Percentiles rank a stretch among this genome's conserved stretches.
Evolutionary conservation across 148 eudicot genomes (phyloP).

Genomic region (Chenopodium album): DNA sequence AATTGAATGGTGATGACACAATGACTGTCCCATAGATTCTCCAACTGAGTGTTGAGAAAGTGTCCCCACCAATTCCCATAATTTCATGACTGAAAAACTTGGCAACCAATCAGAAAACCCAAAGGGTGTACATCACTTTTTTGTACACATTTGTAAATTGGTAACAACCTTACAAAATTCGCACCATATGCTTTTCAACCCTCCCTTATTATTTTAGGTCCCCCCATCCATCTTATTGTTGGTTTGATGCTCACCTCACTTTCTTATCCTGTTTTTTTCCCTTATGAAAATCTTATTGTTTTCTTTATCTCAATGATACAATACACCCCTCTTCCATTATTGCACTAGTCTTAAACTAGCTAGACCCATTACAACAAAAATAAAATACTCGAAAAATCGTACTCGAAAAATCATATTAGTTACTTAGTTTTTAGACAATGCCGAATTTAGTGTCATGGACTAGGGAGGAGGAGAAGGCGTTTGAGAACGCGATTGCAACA

Average conservation of each 20-base stretch:
- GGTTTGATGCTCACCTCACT: conserved; percentile 35
- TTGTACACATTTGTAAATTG: conserved; percentile 21
- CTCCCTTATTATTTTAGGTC: conserved; percentile 15
- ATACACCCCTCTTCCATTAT: conserved; percentile 13
- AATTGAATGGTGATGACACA: conserved; percentile 20
- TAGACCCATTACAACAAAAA: background rate
- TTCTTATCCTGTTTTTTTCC: conserved; percentile 31
- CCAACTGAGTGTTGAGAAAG: background rate
- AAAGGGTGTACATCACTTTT: conserved; percentile 18
- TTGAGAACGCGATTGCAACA: conserved; percentile 70
- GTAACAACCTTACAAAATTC: conserved; percentile 30
- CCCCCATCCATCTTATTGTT: conserved; percentile 19
- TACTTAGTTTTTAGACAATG: conserved; percentile 15
- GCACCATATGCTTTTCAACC: conserved; percentile 32
- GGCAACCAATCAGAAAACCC: conserved; percentile 26
- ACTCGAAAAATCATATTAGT: background rate
- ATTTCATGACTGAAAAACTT: conserved; percentile 14
- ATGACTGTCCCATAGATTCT: conserved; percentile 29
- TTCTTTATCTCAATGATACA: background rate
- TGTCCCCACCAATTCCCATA: conserved; percentile 32
- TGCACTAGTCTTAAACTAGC: conserved; percentile 15
- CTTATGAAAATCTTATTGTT: no score
- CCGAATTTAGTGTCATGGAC: conserved; percentile 47
- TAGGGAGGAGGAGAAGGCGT: conserved; percentile 76
- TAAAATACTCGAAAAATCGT: background rate